Evolutionary conservation across 2,329 filamentous ascomycete species (phyloP).

Genomic region (Metarhizium guizhouense): DNA sequence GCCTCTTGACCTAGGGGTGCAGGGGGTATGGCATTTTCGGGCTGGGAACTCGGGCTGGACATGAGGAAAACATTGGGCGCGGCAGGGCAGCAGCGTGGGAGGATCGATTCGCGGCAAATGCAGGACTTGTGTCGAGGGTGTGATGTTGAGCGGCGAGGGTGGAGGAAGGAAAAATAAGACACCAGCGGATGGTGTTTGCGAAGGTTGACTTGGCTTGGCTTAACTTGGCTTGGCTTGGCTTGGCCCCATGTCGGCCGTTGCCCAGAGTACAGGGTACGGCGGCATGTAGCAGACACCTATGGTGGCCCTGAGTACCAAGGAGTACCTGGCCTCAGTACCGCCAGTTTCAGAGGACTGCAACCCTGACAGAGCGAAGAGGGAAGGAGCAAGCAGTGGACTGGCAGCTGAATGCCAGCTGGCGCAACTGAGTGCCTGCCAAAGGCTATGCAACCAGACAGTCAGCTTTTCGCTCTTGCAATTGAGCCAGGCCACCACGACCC

Average conservation of each 20-base stretch:
- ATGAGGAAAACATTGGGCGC: slow-evolving; percentile 50
- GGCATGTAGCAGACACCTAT: not conserved
- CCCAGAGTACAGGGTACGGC: not conserved
- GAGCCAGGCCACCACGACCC: no score
- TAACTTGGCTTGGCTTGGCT: not conserved
- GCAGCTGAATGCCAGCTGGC: no score
- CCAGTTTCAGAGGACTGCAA: not conserved
- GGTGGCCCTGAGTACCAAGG: no score
- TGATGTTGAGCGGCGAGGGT: slow-evolving; percentile 11
- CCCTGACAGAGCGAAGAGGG: no score
- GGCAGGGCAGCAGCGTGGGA: slow-evolving; percentile 16
- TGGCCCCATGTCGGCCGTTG: not conserved
- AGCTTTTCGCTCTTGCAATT: no score
- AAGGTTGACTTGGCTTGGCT: not conserved
- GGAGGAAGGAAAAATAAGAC: slow-evolving; percentile 8
- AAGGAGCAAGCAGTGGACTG: no score
- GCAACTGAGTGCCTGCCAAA: no score
- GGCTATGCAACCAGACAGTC: no score
- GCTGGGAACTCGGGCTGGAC: slow-evolving; percentile 41
- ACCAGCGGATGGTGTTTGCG: slow-evolving; percentile 3
- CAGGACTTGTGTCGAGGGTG: slow-evolving; percentile 9
- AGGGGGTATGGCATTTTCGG: slow-evolving; percentile 47
- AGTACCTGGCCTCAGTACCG: not conserved
- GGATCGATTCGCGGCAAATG: slow-evolving; percentile 13
- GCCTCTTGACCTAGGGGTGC: slow-evolving; percentile 29